Conservation (phyloP, 805 yeast genomes). For the Saturnispora sekii region DNA sequence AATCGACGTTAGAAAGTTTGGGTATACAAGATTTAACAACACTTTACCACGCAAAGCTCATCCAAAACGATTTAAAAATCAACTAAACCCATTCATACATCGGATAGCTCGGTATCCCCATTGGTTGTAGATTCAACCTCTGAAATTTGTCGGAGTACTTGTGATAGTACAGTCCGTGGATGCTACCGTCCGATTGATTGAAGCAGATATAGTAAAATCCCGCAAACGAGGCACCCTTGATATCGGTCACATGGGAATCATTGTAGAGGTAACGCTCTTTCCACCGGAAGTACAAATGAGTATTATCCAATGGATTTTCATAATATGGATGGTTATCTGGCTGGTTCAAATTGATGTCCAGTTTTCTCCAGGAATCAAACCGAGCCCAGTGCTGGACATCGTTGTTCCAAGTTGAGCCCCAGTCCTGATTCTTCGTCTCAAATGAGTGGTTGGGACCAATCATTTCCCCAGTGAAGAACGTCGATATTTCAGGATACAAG, state of each 20-base stretch:
- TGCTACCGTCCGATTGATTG: constrained; percentile 64
- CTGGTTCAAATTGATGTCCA: constrained; percentile 24
- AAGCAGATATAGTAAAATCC: constrained; percentile 87
- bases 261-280: constrained; percentile 83
- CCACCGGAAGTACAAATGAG: constrained; percentile 84
- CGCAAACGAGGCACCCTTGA: constrained; percentile 74
- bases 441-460: constrained; percentile 52
- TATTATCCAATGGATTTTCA: constrained; percentile 24
- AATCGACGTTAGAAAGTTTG: not conserved
- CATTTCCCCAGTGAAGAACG: constrained; percentile 66
- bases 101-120: not conserved
- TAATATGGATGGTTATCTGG: constrained; percentile 21
- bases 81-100: constrained; percentile 1
- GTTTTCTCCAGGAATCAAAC: constrained; percentile 28
- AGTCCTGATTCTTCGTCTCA: constrained; percentile 44
- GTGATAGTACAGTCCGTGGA: constrained; percentile 78
- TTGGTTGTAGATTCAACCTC: constrained; percentile 48
- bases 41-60: too few species aligned
- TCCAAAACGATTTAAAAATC: not conserved
- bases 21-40: too few species aligned
- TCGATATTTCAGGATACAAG: constrained; percentile 52
- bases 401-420: constrained; percentile 40
- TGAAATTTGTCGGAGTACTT: constrained; percentile 71
- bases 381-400: constrained; percentile 63
- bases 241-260: constrained; percentile 54